A percentile compares a stretch with the other conserved stretches of the same genome.
Conservation (phyloP, 495 filamentous ascomycete genomes). For the Thermochaetoides thermophila region DNA sequence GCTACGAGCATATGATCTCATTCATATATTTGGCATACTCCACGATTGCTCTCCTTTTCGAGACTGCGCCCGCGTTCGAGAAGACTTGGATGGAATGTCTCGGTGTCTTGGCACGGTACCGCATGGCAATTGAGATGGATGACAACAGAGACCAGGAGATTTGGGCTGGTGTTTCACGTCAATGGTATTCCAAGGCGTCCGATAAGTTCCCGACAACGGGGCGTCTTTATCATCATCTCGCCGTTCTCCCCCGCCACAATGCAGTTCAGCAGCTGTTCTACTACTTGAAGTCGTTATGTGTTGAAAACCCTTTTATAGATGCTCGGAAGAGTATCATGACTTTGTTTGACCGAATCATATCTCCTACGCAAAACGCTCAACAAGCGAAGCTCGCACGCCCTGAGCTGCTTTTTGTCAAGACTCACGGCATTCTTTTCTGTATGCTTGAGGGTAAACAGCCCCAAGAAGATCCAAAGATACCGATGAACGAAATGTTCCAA, state of each 20-base stretch:
- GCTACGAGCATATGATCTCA: constrained; percentile 62
- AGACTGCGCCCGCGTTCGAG: constrained; percentile 60
- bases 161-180: constrained; percentile 62
- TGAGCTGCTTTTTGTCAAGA: constrained; percentile 43
- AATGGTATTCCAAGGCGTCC: constrained; percentile 71
- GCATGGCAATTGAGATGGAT: constrained; percentile 66
- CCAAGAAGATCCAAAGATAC: too few relatives aligned
- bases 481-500: too few relatives aligned
- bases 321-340: constrained; percentile 57
- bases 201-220: constrained; percentile 56
- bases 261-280: constrained; percentile 60
- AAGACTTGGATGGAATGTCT: constrained; percentile 89
- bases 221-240: constrained; percentile 71
- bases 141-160: constrained; percentile 56
- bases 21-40: constrained; percentile 74
- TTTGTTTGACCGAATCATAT: constrained; percentile 52
- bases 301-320: constrained; percentile 40
- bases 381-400: constrained; percentile 7
- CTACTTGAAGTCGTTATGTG: constrained; percentile 41
- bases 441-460: too few relatives aligned
- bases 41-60: constrained; percentile 63
- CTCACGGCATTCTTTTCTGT: constrained; percentile 57
- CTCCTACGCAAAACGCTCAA: constrained; percentile 25
- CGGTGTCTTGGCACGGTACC: constrained; percentile 51
- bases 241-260: constrained; percentile 63